A percentile compares a stretch with the other conserved stretches of the same genome.
Evolutionary conservation across 2,329 filamentous ascomycete species (phyloP).

Genomic region (Gyromitra esculenta): DNA sequence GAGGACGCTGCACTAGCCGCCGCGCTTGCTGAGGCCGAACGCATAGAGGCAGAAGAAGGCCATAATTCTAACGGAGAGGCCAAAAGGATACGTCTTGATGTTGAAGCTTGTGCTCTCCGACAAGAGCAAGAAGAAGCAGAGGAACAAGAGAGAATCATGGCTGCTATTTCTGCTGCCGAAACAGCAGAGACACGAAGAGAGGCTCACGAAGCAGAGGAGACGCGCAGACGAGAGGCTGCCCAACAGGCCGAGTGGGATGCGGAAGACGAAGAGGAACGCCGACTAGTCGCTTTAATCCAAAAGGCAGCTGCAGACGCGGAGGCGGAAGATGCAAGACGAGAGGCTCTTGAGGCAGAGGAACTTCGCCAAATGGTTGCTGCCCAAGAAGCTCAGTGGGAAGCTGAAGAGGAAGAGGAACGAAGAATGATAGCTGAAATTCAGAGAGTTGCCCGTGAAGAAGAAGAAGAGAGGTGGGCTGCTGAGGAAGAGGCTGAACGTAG

Average conservation of each 20-base stretch:
- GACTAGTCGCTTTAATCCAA: constrained; percentile 20
- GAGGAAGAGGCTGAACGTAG: constrained; percentile 21
- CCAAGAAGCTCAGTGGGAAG: constrained; percentile 15
- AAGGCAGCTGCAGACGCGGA: constrained; percentile 8
- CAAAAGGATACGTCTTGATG: not conserved
- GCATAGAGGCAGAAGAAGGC: constrained; percentile 8
- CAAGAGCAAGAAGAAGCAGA: not conserved
- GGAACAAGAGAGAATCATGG: constrained; percentile 11
- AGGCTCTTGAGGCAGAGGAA: not conserved
- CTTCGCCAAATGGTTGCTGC: constrained; percentile 7
- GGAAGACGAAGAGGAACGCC: constrained; percentile 33
- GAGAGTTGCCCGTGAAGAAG: not conserved
- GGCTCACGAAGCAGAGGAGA: constrained; percentile 20
- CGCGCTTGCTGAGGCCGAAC: constrained; percentile 10
- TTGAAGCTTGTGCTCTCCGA: not conserved
- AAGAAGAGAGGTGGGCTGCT: constrained; percentile 25
- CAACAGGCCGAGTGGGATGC: constrained; percentile 21
- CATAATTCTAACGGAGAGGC: constrained; percentile 1
- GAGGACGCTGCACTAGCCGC: constrained; percentile 7
- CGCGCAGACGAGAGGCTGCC: constrained; percentile 2
- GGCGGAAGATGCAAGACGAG: constrained; percentile 33
- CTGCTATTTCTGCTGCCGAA: constrained; percentile 7
- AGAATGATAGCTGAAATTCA: not conserved
- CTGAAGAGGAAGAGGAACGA: constrained; percentile 17
- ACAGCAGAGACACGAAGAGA: constrained; percentile 5